Evolutionary conservation across 345 rosid species (phyloP), one percentile per base, ranked within the genome.

Genomic region (Populus tremula): DNA sequence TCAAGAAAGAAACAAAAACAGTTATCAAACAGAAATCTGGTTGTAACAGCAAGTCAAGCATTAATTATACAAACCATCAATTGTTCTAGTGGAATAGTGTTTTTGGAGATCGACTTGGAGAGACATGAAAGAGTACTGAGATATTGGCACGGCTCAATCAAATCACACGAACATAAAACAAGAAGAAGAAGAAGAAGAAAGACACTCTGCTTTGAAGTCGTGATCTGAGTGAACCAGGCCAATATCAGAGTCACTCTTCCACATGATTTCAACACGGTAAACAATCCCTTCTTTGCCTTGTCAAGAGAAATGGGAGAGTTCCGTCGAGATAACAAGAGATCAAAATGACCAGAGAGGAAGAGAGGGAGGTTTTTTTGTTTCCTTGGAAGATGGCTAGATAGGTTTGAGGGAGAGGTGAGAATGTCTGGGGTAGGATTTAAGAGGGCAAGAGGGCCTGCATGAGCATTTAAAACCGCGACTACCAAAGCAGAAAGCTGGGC

Each of bases 111-210:
- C 36, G 5, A 1, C 18, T 4, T 13, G 5, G 2, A 66, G 81
- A 81, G 54, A 69, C 54, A 69, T 87, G 90, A 88, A 87, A 90
- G 84, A 84, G 94, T 85, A 89, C 87, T 84, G 89, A 82, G 97
- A 93, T 93, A 91, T 93, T 93, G 96, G 91, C 96, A 91, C 96
- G 97, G 94, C 97, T 93, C 94, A 93, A 93, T 93, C 96, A 93
- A 87, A 91, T 62, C 72, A 69, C 21, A 45, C 21, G 72, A 35
- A 23, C 7, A 66, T 6, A 43, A 1, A 38, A 41, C 12, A 64
- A 41, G 14, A 3, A 20, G 14, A 1, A 29, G 10, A 39, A 41
- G 67, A 25, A 41, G 17, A 6, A 7, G 29, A 17, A n/a, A 17
- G 27, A 53, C 5, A 43, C 73, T 6, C 38, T 65, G 31, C 27